Conservation (phyloP, 768 basidiomycete species). For the Lenzites betulinus region DNA sequence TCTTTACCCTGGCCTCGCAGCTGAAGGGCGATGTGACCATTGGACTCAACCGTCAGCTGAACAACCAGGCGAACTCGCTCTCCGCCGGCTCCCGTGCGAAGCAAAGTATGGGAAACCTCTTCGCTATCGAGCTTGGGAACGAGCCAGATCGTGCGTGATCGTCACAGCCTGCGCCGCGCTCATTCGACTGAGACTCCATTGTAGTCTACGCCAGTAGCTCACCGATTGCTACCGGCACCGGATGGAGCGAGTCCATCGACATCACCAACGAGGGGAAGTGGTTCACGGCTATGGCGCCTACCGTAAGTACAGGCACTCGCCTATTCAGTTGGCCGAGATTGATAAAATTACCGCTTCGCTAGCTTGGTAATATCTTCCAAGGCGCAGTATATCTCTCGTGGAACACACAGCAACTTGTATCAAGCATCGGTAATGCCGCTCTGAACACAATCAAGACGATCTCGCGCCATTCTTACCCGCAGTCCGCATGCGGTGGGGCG, state of each 20-base stretch:
- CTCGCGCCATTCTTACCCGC: conserved; percentile 41
- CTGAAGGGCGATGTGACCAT: conserved; percentile 38
- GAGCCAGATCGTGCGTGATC: conserved; percentile 38
- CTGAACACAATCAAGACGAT: conserved; percentile 34
- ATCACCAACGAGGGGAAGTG: conserved; percentile 36
- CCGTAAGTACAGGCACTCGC: conserved; percentile 24
- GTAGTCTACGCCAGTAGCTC: conserved; percentile 36
- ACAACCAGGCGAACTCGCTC: conserved; percentile 38
- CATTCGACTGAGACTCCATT: background rate
- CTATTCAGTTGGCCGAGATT: background rate
- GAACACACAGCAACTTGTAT: conserved; percentile 35
- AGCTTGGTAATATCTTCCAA: conserved; percentile 41
- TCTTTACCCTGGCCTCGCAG: conserved; percentile 35
- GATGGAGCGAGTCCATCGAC: conserved; percentile 38
- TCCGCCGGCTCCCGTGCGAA: conserved; percentile 36
- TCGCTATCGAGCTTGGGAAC: conserved; percentile 41
- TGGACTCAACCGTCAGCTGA: conserved; percentile 41
- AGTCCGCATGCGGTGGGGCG: conserved; percentile 40
- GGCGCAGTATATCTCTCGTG: conserved; percentile 40
- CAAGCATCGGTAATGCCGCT: conserved; percentile 32
- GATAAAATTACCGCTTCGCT: background rate
- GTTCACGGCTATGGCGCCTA: conserved; percentile 33
- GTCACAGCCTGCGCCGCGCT: background rate
- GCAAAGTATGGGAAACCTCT: conserved; percentile 35
- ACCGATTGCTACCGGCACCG: conserved; percentile 33